Conservation (phyloP, 352 stramenopile genomes). For the Phytophthora boehmeriae region DNA sequence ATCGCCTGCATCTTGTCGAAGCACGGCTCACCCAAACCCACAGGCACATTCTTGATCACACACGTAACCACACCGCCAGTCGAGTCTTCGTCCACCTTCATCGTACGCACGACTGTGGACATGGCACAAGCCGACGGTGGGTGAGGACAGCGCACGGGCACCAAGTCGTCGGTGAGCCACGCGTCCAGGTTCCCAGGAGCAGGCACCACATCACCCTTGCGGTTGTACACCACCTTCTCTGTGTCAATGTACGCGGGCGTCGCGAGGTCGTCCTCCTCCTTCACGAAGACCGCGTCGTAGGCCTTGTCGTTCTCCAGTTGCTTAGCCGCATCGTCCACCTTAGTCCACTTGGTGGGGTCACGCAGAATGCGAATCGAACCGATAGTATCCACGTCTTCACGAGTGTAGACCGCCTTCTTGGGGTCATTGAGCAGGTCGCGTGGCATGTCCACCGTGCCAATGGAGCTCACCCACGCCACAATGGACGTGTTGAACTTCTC, state of each 20-base stretch:
- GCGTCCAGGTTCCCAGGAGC: constrained; percentile 56
- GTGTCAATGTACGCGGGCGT: constrained; percentile 93
- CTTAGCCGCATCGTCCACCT: constrained; percentile 43
- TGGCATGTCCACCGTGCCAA: constrained; percentile 88
- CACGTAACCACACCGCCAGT: constrained; percentile 96
- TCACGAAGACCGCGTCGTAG: constrained; percentile 82
- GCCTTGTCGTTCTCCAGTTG: constrained; percentile 65
- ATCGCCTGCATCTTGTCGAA: constrained; percentile 99
- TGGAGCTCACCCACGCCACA: constrained; percentile 90
- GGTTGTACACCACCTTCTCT: constrained; percentile 92
- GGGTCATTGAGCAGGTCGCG: constrained; percentile 68
- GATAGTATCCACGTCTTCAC: constrained; percentile 84
- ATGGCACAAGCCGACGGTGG: constrained; percentile 93
- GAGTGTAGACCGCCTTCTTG: constrained; percentile 69
- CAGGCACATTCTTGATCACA: constrained; percentile 96
- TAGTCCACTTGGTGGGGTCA: constrained; percentile 68
- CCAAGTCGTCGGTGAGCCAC: constrained; percentile 85
- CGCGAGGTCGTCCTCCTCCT: constrained; percentile 51
- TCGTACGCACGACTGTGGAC: constrained; percentile 94
- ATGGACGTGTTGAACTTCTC: constrained; percentile 92
- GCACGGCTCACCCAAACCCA: constrained; percentile 96
- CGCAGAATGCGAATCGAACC: constrained; percentile 84
- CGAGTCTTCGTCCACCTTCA: constrained; percentile 91
- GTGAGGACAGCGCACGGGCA: constrained; percentile 96
- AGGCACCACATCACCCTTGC: constrained; percentile 65